A percentile compares a stretch with the other conserved stretches of the same genome.
These are phyloP conservation scores for Kwoniella dejecticola DNA, from an alignment of 768 basidiomycete species.

Conservation along the genomic window DNA sequence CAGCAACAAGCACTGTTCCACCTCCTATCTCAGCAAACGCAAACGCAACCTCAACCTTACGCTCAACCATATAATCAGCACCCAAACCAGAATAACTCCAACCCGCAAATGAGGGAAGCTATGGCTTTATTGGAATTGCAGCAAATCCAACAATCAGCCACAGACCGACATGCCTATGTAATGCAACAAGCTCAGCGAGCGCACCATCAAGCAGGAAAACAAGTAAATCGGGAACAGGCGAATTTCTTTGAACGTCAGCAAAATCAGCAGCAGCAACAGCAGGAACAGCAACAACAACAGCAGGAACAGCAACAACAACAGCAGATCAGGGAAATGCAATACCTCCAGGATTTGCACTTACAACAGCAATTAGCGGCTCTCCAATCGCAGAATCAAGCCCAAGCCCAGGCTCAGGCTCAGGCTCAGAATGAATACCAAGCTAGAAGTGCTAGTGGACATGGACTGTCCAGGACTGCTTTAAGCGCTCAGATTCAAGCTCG, in stretches of 20 bases:
- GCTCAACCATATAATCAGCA: no score
- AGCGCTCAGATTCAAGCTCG: conserved; percentile 23
- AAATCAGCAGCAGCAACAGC: no score
- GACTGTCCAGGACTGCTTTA: conserved; percentile 10
- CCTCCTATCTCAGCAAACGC: conserved; percentile 10
- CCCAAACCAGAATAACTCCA: not conserved
- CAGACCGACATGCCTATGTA: conserved; percentile 12
- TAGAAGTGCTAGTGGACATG: not conserved
- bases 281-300: conserved; percentile 15
- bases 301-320: conserved; percentile 21
- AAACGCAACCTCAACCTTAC: not conserved
- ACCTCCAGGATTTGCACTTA: conserved; percentile 26
- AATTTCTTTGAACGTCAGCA: conserved; percentile 11
- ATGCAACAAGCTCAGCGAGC: conserved; percentile 15
- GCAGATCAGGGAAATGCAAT: conserved; percentile 26
- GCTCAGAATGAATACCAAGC: not conserved
- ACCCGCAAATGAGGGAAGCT: conserved; percentile 14
- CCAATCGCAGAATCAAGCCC: conserved; percentile 5
- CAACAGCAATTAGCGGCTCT: conserved; percentile 31
- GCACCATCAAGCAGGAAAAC: conserved; percentile 4
- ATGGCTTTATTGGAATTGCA: conserved; percentile 20
- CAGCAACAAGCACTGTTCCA: conserved; percentile 25
- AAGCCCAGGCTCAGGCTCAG: conserved; percentile 7
- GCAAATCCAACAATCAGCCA: conserved; percentile 25
- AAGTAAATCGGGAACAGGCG: conserved; percentile 6